Percentiles rank a stretch among this genome's conserved stretches.
phyloP scores from a whole-genome alignment of 2,329 filamentous ascomycete genomes.

The Sarocladium kiliense region DNA sequence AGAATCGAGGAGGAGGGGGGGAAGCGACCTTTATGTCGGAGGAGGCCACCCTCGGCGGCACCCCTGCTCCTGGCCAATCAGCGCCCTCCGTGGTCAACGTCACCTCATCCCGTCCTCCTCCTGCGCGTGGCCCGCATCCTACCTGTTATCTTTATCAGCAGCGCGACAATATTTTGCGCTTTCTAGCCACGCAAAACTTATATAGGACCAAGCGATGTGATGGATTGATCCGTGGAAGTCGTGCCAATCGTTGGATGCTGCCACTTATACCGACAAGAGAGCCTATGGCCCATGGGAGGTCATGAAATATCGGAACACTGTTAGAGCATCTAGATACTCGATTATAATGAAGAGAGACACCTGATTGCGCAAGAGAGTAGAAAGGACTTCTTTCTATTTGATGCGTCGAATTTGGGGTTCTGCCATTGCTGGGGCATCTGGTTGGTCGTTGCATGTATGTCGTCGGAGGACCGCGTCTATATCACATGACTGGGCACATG shows the following conservation, averaged over 20 bases:
- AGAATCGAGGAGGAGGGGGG: conserved; percentile 8
- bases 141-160: not conserved
- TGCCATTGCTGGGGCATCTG: no score
- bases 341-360: no score
- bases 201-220: not conserved
- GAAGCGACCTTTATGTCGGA: conserved; percentile 6
- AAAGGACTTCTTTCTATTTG: no score
- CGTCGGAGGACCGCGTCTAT: no score
- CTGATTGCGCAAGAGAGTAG: no score
- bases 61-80: conserved; percentile 9
- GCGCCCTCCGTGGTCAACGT: conserved; percentile 6
- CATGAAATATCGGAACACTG: no score
- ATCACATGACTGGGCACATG: no score
- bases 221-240: not conserved
- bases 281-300: no score
- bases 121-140: conserved; percentile 2
- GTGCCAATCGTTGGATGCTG: not conserved
- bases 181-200: not conserved
- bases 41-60: not conserved
- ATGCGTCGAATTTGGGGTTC: no score
- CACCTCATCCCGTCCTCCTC: conserved; percentile 5
- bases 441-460: no score
- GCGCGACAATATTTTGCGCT: not conserved
- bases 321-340: no score
- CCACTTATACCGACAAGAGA: not conserved